Base-by-base conservation (phyloP, 805 yeast genomes). In the Yarrowia sp. region DNA sequence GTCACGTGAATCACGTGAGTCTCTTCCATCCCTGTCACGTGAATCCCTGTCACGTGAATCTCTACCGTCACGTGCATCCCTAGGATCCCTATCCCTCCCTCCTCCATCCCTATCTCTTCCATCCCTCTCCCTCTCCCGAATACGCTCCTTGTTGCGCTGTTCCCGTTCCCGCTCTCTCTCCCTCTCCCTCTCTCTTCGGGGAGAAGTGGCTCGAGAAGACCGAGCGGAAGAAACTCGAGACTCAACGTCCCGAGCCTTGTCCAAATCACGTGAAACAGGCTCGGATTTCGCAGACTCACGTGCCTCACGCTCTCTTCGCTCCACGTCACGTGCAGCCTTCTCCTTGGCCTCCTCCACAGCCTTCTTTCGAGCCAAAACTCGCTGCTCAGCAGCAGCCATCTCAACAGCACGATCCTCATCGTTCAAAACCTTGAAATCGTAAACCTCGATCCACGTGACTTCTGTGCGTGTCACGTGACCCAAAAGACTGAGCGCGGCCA, bases 401-500 rank as follows among this genome's bases (percentile, higher is more conserved):
- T 68, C 63, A n/a, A 66, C 66, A 32, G 66, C 63, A 62, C 72
- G 69, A 21, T 52, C 66, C 36, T 66, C 69, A 40, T 70, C 77
- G n/a, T 67, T 40, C 41, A 69, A 62, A 14, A 64, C 52, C 64
- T 66, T 66, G 61, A 69, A 71, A 16, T 71, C 70, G 51, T 70
- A 69, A n/a, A 71, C 41, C 30, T 67, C 71, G 12, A 70, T 66
- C 76, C 76, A 74, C 24, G 61, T 59, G 7, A 64, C 26, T 14
- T 70, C 65, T 26, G 69, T 66, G n/a, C 69, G 65, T 28, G 66
- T 70, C 63, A 74, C 54, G 32, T 70, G 68, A 4, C 75, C 75
- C 44, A 65, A 46, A 48, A 74, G 48, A 16, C 76, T 73, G 8
- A 72, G 84, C 0, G 91, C 85, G 1, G 97, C 87, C 36, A 92